phyloP scores from a whole-genome alignment of 495 filamentous ascomycete species.

The Stereocaulon alpinum region DNA sequence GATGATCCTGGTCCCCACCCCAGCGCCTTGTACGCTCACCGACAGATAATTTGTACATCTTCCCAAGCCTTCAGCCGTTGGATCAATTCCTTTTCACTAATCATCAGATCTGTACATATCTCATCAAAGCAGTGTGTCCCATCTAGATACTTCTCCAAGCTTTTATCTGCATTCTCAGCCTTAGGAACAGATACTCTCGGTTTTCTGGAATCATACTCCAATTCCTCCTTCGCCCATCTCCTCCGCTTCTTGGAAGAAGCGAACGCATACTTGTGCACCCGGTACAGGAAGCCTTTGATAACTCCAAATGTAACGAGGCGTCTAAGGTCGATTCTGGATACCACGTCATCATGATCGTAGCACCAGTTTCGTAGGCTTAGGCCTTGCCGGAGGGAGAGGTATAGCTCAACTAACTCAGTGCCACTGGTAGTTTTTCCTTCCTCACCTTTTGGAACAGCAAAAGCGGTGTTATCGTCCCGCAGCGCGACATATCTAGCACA shows the following conservation, averaged over 20 bases:
- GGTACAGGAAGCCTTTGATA: slow-evolving; percentile 90
- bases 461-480: not conserved
- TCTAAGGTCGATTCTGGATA: slow-evolving; percentile 70
- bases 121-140: slow-evolving; percentile 80
- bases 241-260: slow-evolving; percentile 31
- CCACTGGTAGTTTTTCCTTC: slow-evolving; percentile 24
- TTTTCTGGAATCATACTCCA: not conserved
- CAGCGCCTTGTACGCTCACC: slow-evolving; percentile 28
- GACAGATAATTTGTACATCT: slow-evolving; percentile 46
- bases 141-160: slow-evolving; percentile 61
- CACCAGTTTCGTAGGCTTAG: slow-evolving; percentile 76
- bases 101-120: slow-evolving; percentile 69
- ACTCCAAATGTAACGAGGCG: slow-evolving; percentile 91
- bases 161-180: slow-evolving; percentile 13
- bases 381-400: slow-evolving; percentile 66
- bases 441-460: not conserved
- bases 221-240: slow-evolving; percentile 6
- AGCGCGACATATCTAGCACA: slow-evolving; percentile 69
- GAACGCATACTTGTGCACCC: slow-evolving; percentile 83
- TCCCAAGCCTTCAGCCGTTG: slow-evolving; percentile 40
- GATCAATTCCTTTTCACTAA: slow-evolving; percentile 46
- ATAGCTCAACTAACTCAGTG: slow-evolving; percentile 47
- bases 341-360: slow-evolving; percentile 52
- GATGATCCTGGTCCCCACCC: not conserved
- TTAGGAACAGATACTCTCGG: not conserved